phyloP scores from a whole-genome alignment of 2,329 filamentous ascomycete species.

The Herpomyces periplanetae region DNA sequence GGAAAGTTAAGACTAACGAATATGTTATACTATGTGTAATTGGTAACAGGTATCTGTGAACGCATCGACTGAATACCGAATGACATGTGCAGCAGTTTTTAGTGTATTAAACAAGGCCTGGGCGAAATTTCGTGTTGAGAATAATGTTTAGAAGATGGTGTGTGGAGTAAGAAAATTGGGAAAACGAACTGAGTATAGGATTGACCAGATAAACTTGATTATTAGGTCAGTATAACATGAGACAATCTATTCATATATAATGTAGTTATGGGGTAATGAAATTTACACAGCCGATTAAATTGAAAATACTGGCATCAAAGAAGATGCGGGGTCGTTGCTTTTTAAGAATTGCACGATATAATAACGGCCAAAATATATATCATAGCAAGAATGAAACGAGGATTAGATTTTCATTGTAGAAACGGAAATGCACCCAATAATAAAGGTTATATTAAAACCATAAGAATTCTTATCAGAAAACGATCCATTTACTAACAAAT shows the following conservation, averaged over 20 bases:
- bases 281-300: background rate
- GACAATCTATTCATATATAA: background rate
- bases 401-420: too few species aligned
- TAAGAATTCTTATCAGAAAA: too few species aligned
- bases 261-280: background rate
- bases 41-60: slow-evolving; percentile 5
- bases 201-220: background rate
- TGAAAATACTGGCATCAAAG: background rate
- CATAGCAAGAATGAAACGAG: too few species aligned
- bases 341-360: too few species aligned
- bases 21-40: slow-evolving; percentile 1
- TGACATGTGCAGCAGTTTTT: slow-evolving; percentile 24
- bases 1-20: slow-evolving; percentile 1
- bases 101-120: slow-evolving; percentile 23
- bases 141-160: slow-evolving; percentile 11
- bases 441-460: too few species aligned
- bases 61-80: slow-evolving; percentile 23
- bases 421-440: too few species aligned
- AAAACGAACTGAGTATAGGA: background rate
- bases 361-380: too few species aligned
- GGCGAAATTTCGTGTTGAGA: slow-evolving; percentile 25
- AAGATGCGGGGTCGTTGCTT: too few species aligned
- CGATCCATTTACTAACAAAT: too few species aligned
- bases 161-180: slow-evolving; percentile 1
- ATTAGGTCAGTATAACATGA: background rate